phyloP scores from a whole-genome alignment of 352 stramenopile genomes.

The Phytophthora quininea region DNA sequence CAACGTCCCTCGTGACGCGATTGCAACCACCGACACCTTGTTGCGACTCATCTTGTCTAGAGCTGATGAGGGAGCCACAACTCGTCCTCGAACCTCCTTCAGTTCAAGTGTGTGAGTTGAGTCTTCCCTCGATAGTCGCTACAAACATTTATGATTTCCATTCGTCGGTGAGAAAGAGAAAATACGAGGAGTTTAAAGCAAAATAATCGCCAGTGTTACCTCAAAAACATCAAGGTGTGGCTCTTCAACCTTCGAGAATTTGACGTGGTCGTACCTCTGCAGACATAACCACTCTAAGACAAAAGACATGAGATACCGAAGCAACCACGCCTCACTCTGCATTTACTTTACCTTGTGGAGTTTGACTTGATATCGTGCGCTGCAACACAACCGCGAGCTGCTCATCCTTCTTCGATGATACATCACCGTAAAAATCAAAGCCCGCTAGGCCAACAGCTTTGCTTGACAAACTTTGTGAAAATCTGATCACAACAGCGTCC shows the following conservation, averaged over 20 bases:
- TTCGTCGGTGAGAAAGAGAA: too few species aligned
- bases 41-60: conserved; percentile 1
- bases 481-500: conserved; percentile 27
- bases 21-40: conserved; percentile 40
- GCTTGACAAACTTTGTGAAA: conserved; percentile 10
- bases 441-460: conserved; percentile 8
- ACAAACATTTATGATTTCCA: background rate
- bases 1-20: conserved; percentile 60
- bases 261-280: conserved; percentile 43
- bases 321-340: background rate
- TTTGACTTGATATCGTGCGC: conserved; percentile 12
- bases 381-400: conserved; percentile 38
- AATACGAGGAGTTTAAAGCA: too few species aligned
- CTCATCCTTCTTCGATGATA: conserved; percentile 32
- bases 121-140: conserved; percentile 13
- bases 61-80: conserved; percentile 19
- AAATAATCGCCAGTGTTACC: too few species aligned
- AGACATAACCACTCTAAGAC: conserved; percentile 50
- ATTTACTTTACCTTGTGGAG: conserved; percentile 27
- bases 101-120: conserved; percentile 26
- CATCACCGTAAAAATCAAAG: conserved; percentile 52
- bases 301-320: background rate
- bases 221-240: background rate
- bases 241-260: conserved; percentile 19
- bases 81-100: conserved; percentile 25